Evolutionary conservation across 1,284 basidiomycete genomes (phyloP), one percentile per base, ranked within the genome.

Genomic region (Ganoderma multipileum): DNA sequence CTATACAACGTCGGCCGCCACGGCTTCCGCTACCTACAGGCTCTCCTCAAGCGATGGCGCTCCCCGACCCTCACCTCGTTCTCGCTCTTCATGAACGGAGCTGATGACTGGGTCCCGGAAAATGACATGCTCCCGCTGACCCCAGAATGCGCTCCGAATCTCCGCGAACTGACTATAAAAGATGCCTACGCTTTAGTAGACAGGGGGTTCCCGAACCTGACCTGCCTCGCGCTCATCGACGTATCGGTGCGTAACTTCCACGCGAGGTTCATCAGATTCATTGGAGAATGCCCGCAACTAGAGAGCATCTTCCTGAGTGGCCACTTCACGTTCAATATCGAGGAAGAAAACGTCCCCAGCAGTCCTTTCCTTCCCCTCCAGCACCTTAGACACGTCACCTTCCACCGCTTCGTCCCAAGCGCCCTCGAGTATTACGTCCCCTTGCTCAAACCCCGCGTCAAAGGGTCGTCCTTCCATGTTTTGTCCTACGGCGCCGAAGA

Each of bases 221-320:
- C 66, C 2, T 42, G 59, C 33, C 23, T 67, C 11, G 54, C 55
- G 1, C 26, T 63, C 26, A 26, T 33, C 20, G 12, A 30, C 28
- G 11, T 60, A 14, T 30, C 5, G 30, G 16, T 23, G 18, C 8
- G 18, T 2, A 44, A 52, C 36, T 18, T 58, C 14, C 30, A 61
- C 18, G 50, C 2, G 2, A 14, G 41, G 47, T 26, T 66, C 2
- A 41, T 30, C 30, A 20, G 33, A 8, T 28, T 66, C 42, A 38
- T 66, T 39, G 30, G 28, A 3, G 23, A 61, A 9, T 66, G 65
- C 54, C 65, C 65, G 6, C 47, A 4, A n/a, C 61, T 66, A 2
- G 52, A 62, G 52, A 57, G 50, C 23, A 36, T 66, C n/a, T 39
- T n/a, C 1, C 30, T 66, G 9, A 28, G 41, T 33, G 33, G 33